Base-by-base conservation (phyloP, 2,329 filamentous ascomycete species). In the Curvularia spicifera region DNA sequence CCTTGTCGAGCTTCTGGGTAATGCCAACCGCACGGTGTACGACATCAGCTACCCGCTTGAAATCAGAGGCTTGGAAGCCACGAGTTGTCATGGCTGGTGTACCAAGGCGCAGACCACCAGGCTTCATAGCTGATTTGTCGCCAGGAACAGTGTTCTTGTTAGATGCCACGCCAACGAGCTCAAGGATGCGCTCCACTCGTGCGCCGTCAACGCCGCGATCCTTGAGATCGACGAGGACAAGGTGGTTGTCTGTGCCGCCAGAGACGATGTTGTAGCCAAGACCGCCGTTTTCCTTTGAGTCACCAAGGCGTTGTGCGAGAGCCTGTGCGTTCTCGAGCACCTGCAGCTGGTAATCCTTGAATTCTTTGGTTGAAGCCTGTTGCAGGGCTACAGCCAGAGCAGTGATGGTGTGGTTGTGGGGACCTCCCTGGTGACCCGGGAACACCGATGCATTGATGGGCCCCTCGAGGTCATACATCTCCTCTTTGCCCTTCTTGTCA, bases 121-220 rank as follows among this genome's bases (percentile, higher is more conserved):
- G 95, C 65, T 92, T 97, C 68, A 99, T 87, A 48, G 95, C 95
- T 58, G 91, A 96, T 85, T 96, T 97, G 85, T 99, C 95, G 43
- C 94, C 95, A 1, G 95, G 95, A 0, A 97, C 94, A 7, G 95
- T 97, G 82, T 99, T 99, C 85, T 99, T 99, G 85, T 99, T 99
- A 76, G 91, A 90, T n/a, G 95, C 95, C 51, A 98, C 94, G 70
- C 94, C 94, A 66, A 96, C 92, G 46, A 96, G 87, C 77, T 97
- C 93, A 24, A 97, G 85, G 15, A 97, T 88, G 46, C 92, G 89
- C 82, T 97, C 93, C 13, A 97, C 92, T 52, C 93, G 89, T 24
- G 90, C 90, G 67, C 93, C 93, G 73, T 99, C 95, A 60, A 99
- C 88, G 57, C 85, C 84, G 75, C 95, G 91, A 37, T 91, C 88